Base-by-base conservation (phyloP, 805 yeast species). In the Kodamaea laetipori region DNA sequence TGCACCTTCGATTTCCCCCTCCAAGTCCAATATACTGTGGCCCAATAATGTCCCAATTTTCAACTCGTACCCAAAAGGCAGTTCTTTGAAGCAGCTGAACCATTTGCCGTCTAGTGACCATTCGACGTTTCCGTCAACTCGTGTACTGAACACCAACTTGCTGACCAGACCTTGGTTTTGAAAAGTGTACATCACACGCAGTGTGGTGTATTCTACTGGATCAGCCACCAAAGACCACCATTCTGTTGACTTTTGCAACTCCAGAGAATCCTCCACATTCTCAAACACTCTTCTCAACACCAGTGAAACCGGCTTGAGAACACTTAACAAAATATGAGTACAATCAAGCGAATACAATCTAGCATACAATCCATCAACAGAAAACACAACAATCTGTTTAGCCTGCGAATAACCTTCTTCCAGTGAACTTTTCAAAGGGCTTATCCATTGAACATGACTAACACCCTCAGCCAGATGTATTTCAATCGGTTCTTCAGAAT, bases 21-120 rank as follows among this genome's bases (percentile, higher is more conserved):
- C 32, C 16, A 23, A 8, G n/a, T 36, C 34, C 32, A 37, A 32
- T 17, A 27, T 13, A 23, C 18, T 34, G 10, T 32, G 21, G 11
- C 67, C 72, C 21, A 66, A 43, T 5, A 61, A 31, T 37, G 60
- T 60, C 46, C 53, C 61, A 3, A 66, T 54, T 34, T 49, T 51
- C 25, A 69, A 41, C 16, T 53, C 50, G 49, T 57, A 65, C 4
- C 70, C 70, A 43, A 48, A 57, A 10, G 68, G 48, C 19, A 41
- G 41, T 31, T 44, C 46, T 41, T 57, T 60, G 37, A 67, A 62
- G 28, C 54, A 48, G 25, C 54, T 45, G 3, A 69, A 46, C 73
- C 74, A 70, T 27, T 53, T 56, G 0, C 73, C 73, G 4, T 61
- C 53, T 1, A 47, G 32, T 1, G 69, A 60, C 75, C 75, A 71